A percentile compares a stretch with the other conserved stretches of the same genome.
These are phyloP conservation scores for Suillus weaverae DNA, from an alignment of 768 basidiomycete species.

Conservation along the genomic window DNA sequence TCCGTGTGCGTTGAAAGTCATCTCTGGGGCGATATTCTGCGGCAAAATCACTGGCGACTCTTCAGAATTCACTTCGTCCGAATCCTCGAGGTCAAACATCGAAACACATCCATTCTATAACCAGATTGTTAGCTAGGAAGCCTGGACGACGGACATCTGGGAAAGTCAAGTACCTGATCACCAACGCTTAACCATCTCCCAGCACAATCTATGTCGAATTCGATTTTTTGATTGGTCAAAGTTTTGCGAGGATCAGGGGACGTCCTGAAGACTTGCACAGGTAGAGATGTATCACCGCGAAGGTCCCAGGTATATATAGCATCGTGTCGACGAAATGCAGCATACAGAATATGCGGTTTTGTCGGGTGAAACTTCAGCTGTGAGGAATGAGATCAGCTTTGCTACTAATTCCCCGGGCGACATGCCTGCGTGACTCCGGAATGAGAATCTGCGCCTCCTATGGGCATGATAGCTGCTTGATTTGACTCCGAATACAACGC, in stretches of 20 bases:
- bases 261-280: conserved; percentile 38
- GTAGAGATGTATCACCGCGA: conserved; percentile 50
- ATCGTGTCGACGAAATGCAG: conserved; percentile 65
- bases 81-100: conserved; percentile 51
- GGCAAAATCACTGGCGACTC: neutral
- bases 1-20: conserved; percentile 53
- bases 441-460: conserved; percentile 48
- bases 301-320: conserved; percentile 79
- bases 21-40: conserved; percentile 25
- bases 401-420: neutral
- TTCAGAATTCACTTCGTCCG: conserved; percentile 7
- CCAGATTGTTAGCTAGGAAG: neutral
- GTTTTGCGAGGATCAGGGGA: neutral
- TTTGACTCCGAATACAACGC: conserved; percentile 66
- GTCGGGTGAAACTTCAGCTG: conserved; percentile 79
- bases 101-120: conserved; percentile 57
- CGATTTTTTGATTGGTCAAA: conserved; percentile 70
- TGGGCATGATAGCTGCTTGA: conserved; percentile 55
- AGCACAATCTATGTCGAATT: conserved; percentile 74
- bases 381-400: conserved; percentile 10
- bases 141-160: neutral
- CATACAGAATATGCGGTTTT: conserved; percentile 71
- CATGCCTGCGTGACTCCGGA: conserved; percentile 5
- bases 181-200: conserved; percentile 68
- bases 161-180: conserved; percentile 49